These are phyloP conservation scores for Picea glauca DNA, from an alignment of 75 land plant species.

Conservation along the genomic window DNA sequence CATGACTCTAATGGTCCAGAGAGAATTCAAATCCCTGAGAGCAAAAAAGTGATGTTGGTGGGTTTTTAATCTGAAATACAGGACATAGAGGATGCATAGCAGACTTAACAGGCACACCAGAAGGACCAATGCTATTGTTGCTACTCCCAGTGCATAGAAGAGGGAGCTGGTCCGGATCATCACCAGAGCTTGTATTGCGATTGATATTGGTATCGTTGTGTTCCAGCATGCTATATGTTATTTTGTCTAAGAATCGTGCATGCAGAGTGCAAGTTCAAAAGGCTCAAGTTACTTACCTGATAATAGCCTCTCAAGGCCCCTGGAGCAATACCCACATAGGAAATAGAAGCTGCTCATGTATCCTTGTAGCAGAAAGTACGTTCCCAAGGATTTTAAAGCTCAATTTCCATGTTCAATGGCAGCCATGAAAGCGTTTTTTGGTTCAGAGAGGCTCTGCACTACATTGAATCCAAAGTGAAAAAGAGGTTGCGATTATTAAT, in stretches of 20 bases:
- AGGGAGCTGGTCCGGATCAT: conserved; percentile 35
- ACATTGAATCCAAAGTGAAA: no score
- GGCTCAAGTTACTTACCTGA: conserved; percentile 6
- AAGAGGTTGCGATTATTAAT: background rate
- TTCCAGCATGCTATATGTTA: conserved; percentile 2
- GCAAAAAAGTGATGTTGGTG: conserved; percentile 11
- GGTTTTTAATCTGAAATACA: conserved; percentile 35
- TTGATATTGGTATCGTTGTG: background rate
- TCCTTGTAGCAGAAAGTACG: background rate
- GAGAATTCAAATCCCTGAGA: conserved; percentile 30
- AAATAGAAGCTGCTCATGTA: background rate
- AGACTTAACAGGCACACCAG: conserved; percentile 23
- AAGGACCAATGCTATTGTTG: conserved; percentile 21
- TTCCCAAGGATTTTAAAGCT: no score
- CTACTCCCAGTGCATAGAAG: conserved; percentile 26
- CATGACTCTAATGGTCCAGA: conserved; percentile 49
- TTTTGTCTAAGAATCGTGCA: background rate
- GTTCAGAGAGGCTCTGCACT: no score
- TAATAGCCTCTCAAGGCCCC: background rate
- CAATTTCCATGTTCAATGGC: background rate
- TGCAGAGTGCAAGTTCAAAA: background rate
- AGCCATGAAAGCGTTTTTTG: background rate
- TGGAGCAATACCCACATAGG: background rate
- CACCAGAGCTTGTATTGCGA: conserved; percentile 1
- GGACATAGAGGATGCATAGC: conserved; percentile 12